Base-by-base conservation (phyloP, 2,329 filamentous ascomycete genomes). In the Aspergillus sp. region DNA sequence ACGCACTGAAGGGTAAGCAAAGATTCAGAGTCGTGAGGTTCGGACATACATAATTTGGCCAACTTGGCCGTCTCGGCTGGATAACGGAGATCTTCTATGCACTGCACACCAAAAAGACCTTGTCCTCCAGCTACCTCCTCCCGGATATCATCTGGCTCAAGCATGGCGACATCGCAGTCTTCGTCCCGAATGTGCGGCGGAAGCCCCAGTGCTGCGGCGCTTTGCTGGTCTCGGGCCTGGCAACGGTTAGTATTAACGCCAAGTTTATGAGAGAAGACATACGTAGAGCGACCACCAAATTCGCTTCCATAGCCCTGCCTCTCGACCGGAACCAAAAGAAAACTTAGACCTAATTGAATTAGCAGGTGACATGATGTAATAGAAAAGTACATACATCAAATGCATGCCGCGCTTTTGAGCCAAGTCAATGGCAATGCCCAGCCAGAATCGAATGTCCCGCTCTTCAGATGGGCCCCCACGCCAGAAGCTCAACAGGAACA, bases 401-500 rank as follows among this genome's bases (percentile, higher is more conserved):
- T 75, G 73, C 67, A 75, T 71, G n/a, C 73, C 73, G 53, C 73
- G 69, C 45, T 82, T 83, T 65, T 85, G 81, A 0, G 83, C 82
- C 9, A 85, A 70, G 8, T 78, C 80, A 25, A 84, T 83, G 0
- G 82, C 82, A 6, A 80, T 79, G 0, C 80, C 81, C 1, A 84
- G 69, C 81, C 81, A 84, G 63, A 82, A 82, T 25, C 81, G 66
- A 12, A 79, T 78, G 66, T 84, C 81, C 15, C 80, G 76, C n/a
- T 82, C 79, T 54, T 81, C 78, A 0, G 75, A 72, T 0, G 83
- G 81, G 0, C 80, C 80, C 7, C 80, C 81, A 17, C 83, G 74
- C 83, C 83, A 85, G 61, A 84, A 85, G 64, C 83, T 85, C 73
- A 85, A 77, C 30, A 85, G 69, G 63, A 85, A 85, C 1, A 85